Evolutionary conservation across 164 flowering plant species (phyloP).

Genomic region (Euptelea pleiosperma): DNA sequence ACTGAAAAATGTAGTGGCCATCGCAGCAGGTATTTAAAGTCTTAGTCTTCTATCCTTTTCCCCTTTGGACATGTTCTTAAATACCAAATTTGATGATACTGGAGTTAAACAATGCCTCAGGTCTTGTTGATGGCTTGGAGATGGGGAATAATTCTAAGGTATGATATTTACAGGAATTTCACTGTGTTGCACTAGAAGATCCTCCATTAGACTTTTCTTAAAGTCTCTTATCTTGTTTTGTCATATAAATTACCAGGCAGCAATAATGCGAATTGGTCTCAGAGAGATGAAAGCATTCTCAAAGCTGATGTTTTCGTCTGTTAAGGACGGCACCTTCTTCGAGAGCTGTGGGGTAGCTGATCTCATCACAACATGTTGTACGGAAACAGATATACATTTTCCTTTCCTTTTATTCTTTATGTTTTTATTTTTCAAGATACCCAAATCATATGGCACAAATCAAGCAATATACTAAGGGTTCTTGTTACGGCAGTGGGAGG

Average conservation of each 20-base stretch:
- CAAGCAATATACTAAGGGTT: background rate
- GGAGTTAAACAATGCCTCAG: conserved; percentile 31
- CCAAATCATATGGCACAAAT: too few relatives aligned
- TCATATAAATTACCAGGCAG: conserved; percentile 51
- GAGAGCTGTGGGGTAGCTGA: conserved; percentile 99
- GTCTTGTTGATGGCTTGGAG: conserved; percentile 91
- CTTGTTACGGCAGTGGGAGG: conserved; percentile 75
- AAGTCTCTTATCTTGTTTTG: background rate
- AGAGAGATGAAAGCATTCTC: conserved; percentile 92
- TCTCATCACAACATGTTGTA: conserved; percentile 93
- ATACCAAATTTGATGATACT: too few relatives aligned
- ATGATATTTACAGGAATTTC: background rate
- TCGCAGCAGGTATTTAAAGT: conserved; percentile 72
- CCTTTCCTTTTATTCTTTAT: background rate
- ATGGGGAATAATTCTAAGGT: conserved; percentile 99
- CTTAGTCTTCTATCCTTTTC: background rate
- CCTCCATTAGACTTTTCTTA: background rate
- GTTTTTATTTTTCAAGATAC: background rate
- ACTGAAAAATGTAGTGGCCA: conserved; percentile 88
- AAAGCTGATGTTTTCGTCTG: conserved; percentile 80
- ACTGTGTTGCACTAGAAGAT: background rate
- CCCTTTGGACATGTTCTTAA: too few relatives aligned
- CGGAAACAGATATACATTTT: conserved; percentile 22
- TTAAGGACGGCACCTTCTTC: conserved; percentile 82
- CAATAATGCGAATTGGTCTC: conserved; percentile 94